Base-by-base conservation (phyloP, 345 rosid genomes). In the Salix suchowensis region DNA sequence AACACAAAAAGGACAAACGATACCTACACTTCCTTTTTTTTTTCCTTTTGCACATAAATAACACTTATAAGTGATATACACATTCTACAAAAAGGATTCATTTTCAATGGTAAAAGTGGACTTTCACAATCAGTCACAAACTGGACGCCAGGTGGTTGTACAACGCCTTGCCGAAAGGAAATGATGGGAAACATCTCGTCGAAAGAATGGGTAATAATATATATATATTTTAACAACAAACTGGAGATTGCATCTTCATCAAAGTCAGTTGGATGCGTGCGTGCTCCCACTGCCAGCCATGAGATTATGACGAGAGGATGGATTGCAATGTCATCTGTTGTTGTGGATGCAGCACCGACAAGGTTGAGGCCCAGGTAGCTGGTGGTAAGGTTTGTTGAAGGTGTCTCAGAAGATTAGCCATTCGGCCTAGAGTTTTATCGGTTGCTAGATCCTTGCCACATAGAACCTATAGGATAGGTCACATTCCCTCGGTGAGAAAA, bases 371-470 rank as follows among this genome's bases (percentile, higher is more conserved):
- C 87, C 94, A 83, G 26, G 96, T 88, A n/a, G 92, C 81, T 4
- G 97, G 96, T 34, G 99, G 99, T 71, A 96, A 82, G 6, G 98
- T 94, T 84, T 90, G 95, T 84, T 92, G 97, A 67, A 96, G 97
- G 83, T 94, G 97, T 82, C 94, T 90, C 77, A 96, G 86, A 78
- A 96, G 84, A 81, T 83, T 91, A 8, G 92, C 86, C 96, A 96
- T 96, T 64, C 97, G 85, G 66, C 89, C 81, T 76, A 87, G 82
- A 11, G 99, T 96, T 77, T 89, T 92, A 78, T 92, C 97, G 21
- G 95, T 91, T 46, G 91, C 99, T 76, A 96, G 86, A 85, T 96
- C 98, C 82, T 91, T 96, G 39, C 98, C 97, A 68, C 98, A 92
- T 48, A 96, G 86, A 67, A 94, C 97, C 99, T 96, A 68, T 74